Conservation (phyloP, 441 rosid species). For the Sinapis alba region DNA sequence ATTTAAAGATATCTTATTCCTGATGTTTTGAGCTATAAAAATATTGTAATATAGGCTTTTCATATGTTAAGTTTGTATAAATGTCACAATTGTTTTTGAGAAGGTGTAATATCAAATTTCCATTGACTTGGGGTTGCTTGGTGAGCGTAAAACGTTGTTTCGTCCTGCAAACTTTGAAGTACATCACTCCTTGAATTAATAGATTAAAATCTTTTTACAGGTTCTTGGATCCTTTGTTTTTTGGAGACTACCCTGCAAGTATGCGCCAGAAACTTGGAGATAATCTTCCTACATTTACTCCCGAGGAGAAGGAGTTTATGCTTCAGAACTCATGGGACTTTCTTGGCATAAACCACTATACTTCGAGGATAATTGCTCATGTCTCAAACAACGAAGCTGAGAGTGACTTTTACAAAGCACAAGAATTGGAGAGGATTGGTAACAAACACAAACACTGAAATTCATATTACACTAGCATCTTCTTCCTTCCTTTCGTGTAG, state of each 20-base stretch:
- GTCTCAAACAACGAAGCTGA: conserved; percentile 48
- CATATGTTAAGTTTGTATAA: no score
- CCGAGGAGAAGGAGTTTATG: conserved; percentile 63
- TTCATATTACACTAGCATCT: not conserved
- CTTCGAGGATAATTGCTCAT: conserved; percentile 76
- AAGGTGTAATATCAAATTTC: no score
- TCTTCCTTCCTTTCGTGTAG: not conserved
- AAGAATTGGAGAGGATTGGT: conserved; percentile 68
- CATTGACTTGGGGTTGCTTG: no score
- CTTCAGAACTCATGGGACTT: conserved; percentile 67
- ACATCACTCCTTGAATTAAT: not conserved
- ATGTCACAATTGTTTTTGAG: no score
- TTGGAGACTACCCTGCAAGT: conserved; percentile 79
- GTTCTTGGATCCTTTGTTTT: conserved; percentile 80
- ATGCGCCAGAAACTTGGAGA: conserved; percentile 71
- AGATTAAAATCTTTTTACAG: conserved; percentile 41
- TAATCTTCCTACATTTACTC: conserved; percentile 68
- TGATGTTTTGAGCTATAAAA: no score
- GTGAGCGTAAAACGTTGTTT: not conserved
- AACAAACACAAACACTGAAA: conserved; percentile 25
- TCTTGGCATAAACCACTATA: conserved; percentile 84
- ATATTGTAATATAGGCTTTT: no score
- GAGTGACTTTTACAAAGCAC: conserved; percentile 53
- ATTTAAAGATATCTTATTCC: no score
- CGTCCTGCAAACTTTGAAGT: no score